A percentile compares a stretch with the other conserved stretches of the same genome.
Evolutionary conservation across 108 stramenopile species (phyloP).

Genomic region (Bacterosira constricta): DNA sequence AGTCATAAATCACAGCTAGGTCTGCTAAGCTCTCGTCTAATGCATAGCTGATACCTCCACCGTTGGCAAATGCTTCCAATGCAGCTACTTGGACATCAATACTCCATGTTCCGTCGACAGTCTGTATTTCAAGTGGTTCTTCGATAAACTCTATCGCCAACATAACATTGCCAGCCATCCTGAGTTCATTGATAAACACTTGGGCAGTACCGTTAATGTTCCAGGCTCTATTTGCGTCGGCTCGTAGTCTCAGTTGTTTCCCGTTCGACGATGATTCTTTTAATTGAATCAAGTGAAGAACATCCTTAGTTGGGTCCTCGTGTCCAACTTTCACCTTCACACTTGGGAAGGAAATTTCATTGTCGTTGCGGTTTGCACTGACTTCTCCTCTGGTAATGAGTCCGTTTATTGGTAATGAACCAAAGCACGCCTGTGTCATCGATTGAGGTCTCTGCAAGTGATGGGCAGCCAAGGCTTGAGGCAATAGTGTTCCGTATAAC

Average conservation of each 20-base stretch:
- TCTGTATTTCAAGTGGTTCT: constrained; percentile 66
- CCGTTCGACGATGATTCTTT: constrained; percentile 1
- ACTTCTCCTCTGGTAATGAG: constrained; percentile 57
- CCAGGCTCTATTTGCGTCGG: constrained; percentile 84
- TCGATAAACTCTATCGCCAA: constrained; percentile 73
- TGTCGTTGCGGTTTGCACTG: not conserved
- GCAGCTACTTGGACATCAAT: constrained; percentile 53
- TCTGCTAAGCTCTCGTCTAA: constrained; percentile 84
- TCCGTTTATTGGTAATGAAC: constrained; percentile 65
- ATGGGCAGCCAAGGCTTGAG: constrained; percentile 53
- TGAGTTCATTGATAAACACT: constrained; percentile 51
- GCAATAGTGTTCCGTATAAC: constrained; percentile 51
- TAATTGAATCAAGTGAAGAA: constrained; percentile 29
- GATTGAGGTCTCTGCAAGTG: constrained; percentile 4
- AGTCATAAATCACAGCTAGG: constrained; percentile 50
- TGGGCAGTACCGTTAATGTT: constrained; percentile 44
- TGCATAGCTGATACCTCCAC: constrained; percentile 62
- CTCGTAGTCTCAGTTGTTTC: constrained; percentile 43
- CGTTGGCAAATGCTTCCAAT: constrained; percentile 55
- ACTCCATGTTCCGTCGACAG: constrained; percentile 43
- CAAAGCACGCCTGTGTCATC: constrained; percentile 3
- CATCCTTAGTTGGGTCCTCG: constrained; percentile 46
- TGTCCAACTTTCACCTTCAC: constrained; percentile 86
- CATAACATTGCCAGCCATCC: not conserved
- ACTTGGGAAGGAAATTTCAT: constrained; percentile 48